Evolutionary conservation across 306 rosid species (phyloP).

Genomic region (Fagus crenata): DNA sequence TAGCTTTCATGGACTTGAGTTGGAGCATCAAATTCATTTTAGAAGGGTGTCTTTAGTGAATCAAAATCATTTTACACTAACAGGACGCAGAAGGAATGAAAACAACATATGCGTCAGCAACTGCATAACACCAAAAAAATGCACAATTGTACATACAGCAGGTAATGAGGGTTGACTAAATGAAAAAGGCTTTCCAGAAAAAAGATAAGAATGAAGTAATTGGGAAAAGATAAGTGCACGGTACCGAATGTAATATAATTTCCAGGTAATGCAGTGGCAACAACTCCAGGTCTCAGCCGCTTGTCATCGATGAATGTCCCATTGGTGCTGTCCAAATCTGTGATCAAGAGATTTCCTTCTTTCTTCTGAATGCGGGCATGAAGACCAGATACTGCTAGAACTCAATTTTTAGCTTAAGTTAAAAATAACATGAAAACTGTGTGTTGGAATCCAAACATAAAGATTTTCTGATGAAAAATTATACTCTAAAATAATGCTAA

Average conservation of each 20-base stretch:
- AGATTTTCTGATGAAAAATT: no score
- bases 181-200: background rate
- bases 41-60: background rate
- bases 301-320: conserved; percentile 81
- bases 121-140: background rate
- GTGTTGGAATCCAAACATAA: background rate
- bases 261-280: conserved; percentile 55
- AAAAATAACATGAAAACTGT: background rate
- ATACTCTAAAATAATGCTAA: no score
- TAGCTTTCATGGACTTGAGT: no score
- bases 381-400: conserved; percentile 57
- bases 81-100: background rate
- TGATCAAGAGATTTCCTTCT: conserved; percentile 64
- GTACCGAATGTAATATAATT: conserved; percentile 77
- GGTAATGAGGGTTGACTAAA: background rate
- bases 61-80: background rate
- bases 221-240: conserved; percentile 10
- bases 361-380: conserved; percentile 77
- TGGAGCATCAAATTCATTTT: background rate
- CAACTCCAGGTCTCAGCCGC: conserved; percentile 71
- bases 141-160: background rate
- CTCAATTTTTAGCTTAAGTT: background rate
- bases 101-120: background rate
- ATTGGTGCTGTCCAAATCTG: conserved; percentile 91
- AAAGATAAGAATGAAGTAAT: background rate